Evolutionary conservation across 208 protist genomes (phyloP).

Genomic region (Leishmania tarentolae): DNA sequence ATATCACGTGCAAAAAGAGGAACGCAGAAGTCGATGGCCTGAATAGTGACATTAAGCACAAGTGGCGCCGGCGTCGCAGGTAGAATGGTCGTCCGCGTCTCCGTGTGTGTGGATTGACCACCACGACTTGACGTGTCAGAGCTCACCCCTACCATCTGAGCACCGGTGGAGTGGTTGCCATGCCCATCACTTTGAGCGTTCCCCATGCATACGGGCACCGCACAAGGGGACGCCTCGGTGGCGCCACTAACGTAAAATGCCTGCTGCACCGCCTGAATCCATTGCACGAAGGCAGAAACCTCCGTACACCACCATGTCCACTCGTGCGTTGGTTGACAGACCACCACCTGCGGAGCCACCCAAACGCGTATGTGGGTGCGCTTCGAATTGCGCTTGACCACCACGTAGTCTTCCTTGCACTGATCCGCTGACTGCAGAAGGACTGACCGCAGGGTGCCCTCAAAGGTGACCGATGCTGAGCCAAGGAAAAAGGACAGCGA

Average conservation of each 20-base stretch:
- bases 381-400: conserved; percentile 61
- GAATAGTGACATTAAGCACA: conserved; percentile 24
- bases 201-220: not conserved
- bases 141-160: not conserved
- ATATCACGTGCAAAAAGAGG: conserved; percentile 45
- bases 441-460: conserved; percentile 49
- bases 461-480: conserved; percentile 40
- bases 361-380: conserved; percentile 39
- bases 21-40: conserved; percentile 34
- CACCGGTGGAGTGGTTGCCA: too few relatives aligned
- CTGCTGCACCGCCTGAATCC: conserved; percentile 4
- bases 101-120: not conserved
- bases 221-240: not conserved
- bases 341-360: conserved; percentile 46
- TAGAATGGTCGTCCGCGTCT: not conserved
- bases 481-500: conserved; percentile 51
- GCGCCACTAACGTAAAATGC: conserved; percentile 7
- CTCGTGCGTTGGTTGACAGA: conserved; percentile 62
- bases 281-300: conserved; percentile 18
- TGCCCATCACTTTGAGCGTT: not conserved
- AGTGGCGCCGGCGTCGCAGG: not conserved
- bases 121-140: not conserved
- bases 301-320: conserved; percentile 65
- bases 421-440: conserved; percentile 48
- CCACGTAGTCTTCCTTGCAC: conserved; percentile 41